Evolutionary conservation across 208 protist species (phyloP).

Genomic region (Blechomonas ayalai): DNA sequence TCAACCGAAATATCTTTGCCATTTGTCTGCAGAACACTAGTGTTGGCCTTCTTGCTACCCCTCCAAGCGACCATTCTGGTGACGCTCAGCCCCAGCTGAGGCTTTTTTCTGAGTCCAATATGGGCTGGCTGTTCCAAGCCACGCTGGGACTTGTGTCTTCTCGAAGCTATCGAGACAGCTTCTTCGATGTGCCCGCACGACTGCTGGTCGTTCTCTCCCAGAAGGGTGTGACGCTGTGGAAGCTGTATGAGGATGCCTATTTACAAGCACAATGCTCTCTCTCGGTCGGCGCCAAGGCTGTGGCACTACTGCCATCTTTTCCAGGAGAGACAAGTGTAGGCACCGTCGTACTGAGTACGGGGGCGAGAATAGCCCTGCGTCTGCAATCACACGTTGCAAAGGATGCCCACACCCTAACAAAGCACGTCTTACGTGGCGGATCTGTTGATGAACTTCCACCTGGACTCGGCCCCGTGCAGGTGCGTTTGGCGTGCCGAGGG

Average conservation of each 20-base stretch:
- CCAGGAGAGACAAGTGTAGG: too few species aligned
- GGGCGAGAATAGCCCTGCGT: too few species aligned
- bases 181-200: slow-evolving; percentile 22
- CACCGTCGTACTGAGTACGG: too few species aligned
- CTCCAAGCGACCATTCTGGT: slow-evolving; percentile 9
- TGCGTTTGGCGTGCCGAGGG: slow-evolving; percentile 10
- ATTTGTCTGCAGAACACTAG: slow-evolving; percentile 57
- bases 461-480: slow-evolving; percentile 5
- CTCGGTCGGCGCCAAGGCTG: slow-evolving; percentile 1
- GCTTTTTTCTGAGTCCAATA: slow-evolving; percentile 1
- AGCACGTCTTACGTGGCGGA: slow-evolving; percentile 13
- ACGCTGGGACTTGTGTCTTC: slow-evolving; percentile 2
- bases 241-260: slow-evolving; percentile 7
- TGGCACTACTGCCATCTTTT: too few species aligned
- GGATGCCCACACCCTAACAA: too few species aligned
- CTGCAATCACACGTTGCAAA: too few species aligned
- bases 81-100: neutral
- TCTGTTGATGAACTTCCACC: slow-evolving; percentile 7
- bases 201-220: slow-evolving; percentile 27
- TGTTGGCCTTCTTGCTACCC: slow-evolving; percentile 10
- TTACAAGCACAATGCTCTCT: slow-evolving; percentile 12
- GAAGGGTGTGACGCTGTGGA: slow-evolving; percentile 20
- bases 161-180: slow-evolving; percentile 28
- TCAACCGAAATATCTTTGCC: slow-evolving; percentile 39
- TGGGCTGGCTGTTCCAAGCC: slow-evolving; percentile 1